Percentiles rank a stretch among this genome's conserved stretches.
Conservation (phyloP, 2,329 filamentous ascomycete genomes). For the Hypoxylon sp. region DNA sequence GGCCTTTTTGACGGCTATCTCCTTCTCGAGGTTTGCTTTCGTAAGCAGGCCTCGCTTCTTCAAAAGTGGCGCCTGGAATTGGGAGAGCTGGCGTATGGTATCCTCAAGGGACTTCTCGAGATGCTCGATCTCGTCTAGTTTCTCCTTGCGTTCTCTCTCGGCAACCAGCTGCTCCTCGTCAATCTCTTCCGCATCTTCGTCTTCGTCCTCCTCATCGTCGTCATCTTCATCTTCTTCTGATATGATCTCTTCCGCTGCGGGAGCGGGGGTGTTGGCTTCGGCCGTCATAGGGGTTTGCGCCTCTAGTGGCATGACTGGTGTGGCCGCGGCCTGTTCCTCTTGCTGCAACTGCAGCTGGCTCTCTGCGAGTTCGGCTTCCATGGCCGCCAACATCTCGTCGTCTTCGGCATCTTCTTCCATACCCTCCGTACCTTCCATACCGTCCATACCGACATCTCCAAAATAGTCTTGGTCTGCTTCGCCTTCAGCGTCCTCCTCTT, state of each 20-base stretch:
- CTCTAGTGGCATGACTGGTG: slow-evolving; percentile 59
- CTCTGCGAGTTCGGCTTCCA: slow-evolving; percentile 64
- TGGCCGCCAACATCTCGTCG: slow-evolving; percentile 61
- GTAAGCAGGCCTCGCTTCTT: slow-evolving; percentile 63
- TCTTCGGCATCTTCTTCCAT: slow-evolving; percentile 51
- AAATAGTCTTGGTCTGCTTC: slow-evolving; percentile 66
- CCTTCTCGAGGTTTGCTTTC: slow-evolving; percentile 61
- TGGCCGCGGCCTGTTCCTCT: slow-evolving; percentile 52
- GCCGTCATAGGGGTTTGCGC: slow-evolving; percentile 61
- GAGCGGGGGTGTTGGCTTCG: slow-evolving; percentile 60
- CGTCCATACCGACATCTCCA: slow-evolving; percentile 54
- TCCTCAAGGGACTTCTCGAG: slow-evolving; percentile 57
- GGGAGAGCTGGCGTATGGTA: slow-evolving; percentile 58
- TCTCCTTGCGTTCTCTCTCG: slow-evolving; percentile 67
- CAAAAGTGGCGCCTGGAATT: slow-evolving; percentile 63
- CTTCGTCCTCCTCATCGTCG: slow-evolving; percentile 56
- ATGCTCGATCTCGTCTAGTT: slow-evolving; percentile 59
- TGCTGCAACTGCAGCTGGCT: slow-evolving; percentile 37
- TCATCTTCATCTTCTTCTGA: slow-evolving; percentile 62
- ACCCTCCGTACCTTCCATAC: too few species aligned
- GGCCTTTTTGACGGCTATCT: slow-evolving; percentile 54
- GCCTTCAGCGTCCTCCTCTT: slow-evolving; percentile 62
- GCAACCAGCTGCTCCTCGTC: slow-evolving; percentile 68
- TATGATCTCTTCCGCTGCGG: slow-evolving; percentile 59
- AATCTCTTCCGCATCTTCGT: slow-evolving; percentile 66